These are phyloP conservation scores for Eucommia ulmoides DNA, from an alignment of 257 asterid species.

Conservation along the genomic window DNA sequence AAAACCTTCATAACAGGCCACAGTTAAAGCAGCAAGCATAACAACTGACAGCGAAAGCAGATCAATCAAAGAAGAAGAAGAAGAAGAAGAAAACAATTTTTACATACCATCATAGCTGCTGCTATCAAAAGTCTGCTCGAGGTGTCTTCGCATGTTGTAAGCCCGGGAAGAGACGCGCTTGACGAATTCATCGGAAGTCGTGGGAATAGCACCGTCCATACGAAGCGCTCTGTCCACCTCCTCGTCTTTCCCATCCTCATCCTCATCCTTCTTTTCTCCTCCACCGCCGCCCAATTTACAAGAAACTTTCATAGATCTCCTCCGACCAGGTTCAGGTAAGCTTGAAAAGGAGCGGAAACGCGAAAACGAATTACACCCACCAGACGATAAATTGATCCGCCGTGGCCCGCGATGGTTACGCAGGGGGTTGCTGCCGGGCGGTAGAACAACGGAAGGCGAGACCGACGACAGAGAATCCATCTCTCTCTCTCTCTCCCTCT, in stretches of 20 bases:
- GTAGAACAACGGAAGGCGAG: slow-evolving; percentile 44
- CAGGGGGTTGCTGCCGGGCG: slow-evolving; percentile 23
- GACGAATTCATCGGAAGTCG: slow-evolving; percentile 68
- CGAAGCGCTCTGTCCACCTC: slow-evolving; percentile 74
- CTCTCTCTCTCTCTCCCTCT: not conserved
- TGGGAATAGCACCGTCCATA: slow-evolving; percentile 85
- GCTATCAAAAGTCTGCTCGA: slow-evolving; percentile 73
- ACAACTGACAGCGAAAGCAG: not conserved
- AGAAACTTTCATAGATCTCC: slow-evolving; percentile 11
- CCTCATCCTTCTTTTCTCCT: slow-evolving; percentile 14
- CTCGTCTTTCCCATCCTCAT: slow-evolving; percentile 48
- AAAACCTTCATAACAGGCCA: too few relatives aligned
- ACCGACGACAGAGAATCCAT: slow-evolving; percentile 69
- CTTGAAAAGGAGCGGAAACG: slow-evolving; percentile 10
- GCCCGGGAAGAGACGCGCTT: slow-evolving; percentile 88
- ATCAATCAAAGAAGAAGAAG: not conserved
- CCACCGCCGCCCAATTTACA: slow-evolving; percentile 22
- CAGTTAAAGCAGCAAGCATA: too few relatives aligned
- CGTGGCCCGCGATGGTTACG: slow-evolving; percentile 30
- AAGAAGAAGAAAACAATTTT: not conserved
- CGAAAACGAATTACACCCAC: slow-evolving; percentile 10
- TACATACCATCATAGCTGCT: slow-evolving; percentile 80
- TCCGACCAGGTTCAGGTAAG: not conserved
- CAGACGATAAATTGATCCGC: slow-evolving; percentile 13
- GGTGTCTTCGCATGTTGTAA: slow-evolving; percentile 83